A percentile compares a stretch with the other conserved stretches of the same genome.
These are phyloP conservation scores for Ophiostoma himal-ulmi DNA, from an alignment of 2,329 filamentous ascomycete species.

Conservation along the genomic window DNA sequence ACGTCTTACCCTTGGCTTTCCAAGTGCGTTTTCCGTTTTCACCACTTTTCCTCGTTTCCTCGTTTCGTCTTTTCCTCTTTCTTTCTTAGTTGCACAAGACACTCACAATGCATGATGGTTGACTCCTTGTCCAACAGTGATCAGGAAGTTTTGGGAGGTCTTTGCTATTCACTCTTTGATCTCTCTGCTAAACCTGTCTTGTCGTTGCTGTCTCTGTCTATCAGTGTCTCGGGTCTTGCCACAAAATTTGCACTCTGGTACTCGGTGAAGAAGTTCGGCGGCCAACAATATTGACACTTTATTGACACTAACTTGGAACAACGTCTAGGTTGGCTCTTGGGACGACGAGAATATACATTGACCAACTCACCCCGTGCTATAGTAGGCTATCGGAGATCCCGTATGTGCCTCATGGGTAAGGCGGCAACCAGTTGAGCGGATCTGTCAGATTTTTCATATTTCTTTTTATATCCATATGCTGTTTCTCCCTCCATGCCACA, in stretches of 20 bases:
- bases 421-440: background rate
- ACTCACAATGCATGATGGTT: background rate
- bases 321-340: background rate
- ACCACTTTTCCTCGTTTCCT: background rate
- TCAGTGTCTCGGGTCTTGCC: background rate
- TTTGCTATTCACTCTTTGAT: background rate
- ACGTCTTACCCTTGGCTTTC: too few relatives aligned
- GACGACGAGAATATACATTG: too few relatives aligned
- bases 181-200: background rate
- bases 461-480: background rate
- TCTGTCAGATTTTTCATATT: background rate
- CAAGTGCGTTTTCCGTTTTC: too few relatives aligned
- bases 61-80: background rate
- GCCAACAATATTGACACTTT: background rate
- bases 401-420: background rate
- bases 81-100: background rate
- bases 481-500: too few relatives aligned
- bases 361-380: background rate
- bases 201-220: background rate
- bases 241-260: background rate
- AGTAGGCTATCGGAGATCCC: background rate
- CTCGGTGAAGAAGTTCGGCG: constrained; percentile 1
- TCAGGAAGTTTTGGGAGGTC: background rate
- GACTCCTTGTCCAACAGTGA: background rate
- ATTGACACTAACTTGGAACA: background rate